Conservation (phyloP, 495 filamentous ascomycete genomes). For the Annulohypoxylon moriforme region DNA sequence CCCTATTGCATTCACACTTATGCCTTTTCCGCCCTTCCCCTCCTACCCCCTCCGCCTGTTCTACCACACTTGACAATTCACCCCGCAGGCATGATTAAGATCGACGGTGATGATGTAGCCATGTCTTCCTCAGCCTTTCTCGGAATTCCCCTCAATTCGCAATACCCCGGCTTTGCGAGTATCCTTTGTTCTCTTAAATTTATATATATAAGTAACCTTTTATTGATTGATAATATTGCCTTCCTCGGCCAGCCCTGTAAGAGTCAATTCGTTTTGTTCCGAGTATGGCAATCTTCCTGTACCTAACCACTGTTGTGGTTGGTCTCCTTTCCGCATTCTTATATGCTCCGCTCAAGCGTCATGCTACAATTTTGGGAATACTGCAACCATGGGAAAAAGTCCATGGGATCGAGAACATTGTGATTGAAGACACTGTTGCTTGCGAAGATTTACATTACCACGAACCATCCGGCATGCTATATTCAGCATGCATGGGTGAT, state of each 20-base stretch:
- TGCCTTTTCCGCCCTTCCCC: background rate
- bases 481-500: conserved; percentile 67
- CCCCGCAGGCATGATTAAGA: background rate
- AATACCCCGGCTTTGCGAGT: background rate
- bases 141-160: conserved; percentile 3
- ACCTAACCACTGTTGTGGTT: conserved; percentile 50
- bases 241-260: background rate
- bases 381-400: conserved; percentile 47
- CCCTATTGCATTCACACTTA: background rate
- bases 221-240: no score
- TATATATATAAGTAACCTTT: no score
- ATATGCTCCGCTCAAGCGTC: conserved; percentile 48
- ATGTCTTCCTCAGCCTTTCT: no score
- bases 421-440: conserved; percentile 64
- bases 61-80: no score
- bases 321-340: conserved; percentile 51
- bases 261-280: background rate
- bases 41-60: background rate
- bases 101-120: background rate
- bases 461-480: conserved; percentile 59
- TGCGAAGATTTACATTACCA: conserved; percentile 73
- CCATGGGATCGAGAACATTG: conserved; percentile 48
- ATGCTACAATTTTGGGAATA: conserved; percentile 49
- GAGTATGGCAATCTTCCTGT: conserved; percentile 32
- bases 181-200: background rate